Base-by-base conservation (phyloP, 2,329 filamentous ascomycete species). In the Fusarium pseudograminearum region DNA sequence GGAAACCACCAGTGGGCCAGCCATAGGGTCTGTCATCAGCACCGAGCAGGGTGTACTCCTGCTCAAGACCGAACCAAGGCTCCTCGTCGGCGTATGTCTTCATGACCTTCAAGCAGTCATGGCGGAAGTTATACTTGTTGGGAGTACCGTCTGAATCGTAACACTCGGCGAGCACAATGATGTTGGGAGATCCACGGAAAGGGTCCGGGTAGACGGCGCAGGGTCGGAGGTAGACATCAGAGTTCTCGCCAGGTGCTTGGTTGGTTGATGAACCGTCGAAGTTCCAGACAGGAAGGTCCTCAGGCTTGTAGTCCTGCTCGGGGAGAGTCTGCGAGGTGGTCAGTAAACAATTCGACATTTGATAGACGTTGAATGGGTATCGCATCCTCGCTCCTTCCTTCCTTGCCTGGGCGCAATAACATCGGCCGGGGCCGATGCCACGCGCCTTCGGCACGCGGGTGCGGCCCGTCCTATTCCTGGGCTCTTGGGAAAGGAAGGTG, bases 61-160 rank as follows among this genome's bases (percentile, higher is more conserved):
- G 95, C 81, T 97, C 95, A 20, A 99, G 90, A 83, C 96, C 96
- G 83, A 98, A 99, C 96, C 95, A 98, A 78, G 96, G 94, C 80
- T 92, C 87, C 77, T 95, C 91, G 61, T 89, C 85, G 80, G 90
- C 90, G 82, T 98, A 90, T 69, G 90, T 87, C 82, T 96, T 90
- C 93, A 98, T 97, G 76, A 98, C 86, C 82, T 96, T 91, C 79
- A 89, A 89, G 78, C 90, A 92, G 78, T 98, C 95, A 81, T 98
- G 92, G 75, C 96, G 93, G 90, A 91, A 93, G 91, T 99, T 99
- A 91, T 89, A 98, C 83, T 97, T 94, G 90, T 98, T 99, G 83
- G 96, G 96, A 69, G 90, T 93, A 79, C 94, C 94, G 83, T 98
- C 94, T 72, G 92, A 86, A 80, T 95, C 94, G 92, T 93, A 98